These are phyloP conservation scores for Cucurbitaria berberidis DNA, from an alignment of 2,329 filamentous ascomycete species.

Conservation along the genomic window DNA sequence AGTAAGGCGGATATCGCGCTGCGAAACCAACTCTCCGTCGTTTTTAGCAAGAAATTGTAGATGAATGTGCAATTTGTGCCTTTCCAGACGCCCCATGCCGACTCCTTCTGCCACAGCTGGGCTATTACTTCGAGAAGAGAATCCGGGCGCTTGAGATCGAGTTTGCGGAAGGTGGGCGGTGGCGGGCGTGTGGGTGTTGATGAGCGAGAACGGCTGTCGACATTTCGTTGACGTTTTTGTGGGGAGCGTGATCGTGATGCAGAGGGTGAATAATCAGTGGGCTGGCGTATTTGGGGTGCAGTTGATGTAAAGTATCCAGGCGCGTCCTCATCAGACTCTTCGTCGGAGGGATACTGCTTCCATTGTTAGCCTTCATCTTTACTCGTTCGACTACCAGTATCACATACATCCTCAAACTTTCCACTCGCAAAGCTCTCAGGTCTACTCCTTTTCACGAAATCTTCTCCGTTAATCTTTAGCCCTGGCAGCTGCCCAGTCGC, in stretches of 20 bases:
- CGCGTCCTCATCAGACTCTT: constrained; percentile 73
- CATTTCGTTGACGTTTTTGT: constrained; percentile 39
- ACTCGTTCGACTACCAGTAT: constrained; percentile 15
- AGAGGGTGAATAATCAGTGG: constrained; percentile 38
- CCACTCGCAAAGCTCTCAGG: constrained; percentile 43
- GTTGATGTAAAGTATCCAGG: constrained; percentile 82
- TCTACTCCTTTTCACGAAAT: constrained; percentile 29
- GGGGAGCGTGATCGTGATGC: constrained; percentile 48
- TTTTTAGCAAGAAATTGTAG: constrained; percentile 83
- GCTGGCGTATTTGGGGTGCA: constrained; percentile 58
- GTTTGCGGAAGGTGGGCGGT: constrained; percentile 61
- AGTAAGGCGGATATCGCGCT: constrained; percentile 89
- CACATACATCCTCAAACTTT: constrained; percentile 43
- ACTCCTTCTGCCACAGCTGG: constrained; percentile 87
- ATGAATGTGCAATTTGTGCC: constrained; percentile 90
- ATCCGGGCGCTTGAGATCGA: constrained; percentile 75
- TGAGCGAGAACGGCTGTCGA: constrained; percentile 50
- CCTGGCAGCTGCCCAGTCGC: constrained; percentile 46
- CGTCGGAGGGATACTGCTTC: constrained; percentile 62
- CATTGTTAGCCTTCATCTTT: constrained; percentile 24
- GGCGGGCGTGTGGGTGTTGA: constrained; percentile 48
- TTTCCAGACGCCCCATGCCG: constrained; percentile 93
- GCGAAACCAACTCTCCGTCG: constrained; percentile 89
- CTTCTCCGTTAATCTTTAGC: constrained; percentile 25
- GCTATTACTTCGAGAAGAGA: constrained; percentile 86